Conservation (phyloP, 768 basidiomycete species). For the Gloeophyllum trabeum region DNA sequence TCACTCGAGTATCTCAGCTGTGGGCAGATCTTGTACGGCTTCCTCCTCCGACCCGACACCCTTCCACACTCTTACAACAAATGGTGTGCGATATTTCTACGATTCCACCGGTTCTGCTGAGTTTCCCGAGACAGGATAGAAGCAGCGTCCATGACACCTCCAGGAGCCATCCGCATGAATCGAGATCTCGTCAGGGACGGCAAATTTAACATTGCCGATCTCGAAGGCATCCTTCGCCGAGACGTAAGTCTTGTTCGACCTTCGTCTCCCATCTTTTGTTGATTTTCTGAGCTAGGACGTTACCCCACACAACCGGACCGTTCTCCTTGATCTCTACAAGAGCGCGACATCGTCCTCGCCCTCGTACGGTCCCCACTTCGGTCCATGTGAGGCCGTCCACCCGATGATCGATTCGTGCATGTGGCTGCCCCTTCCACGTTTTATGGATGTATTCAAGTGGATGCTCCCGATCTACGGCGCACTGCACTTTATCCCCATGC, state of each 20-base stretch:
- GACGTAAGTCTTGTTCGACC: conserved; percentile 24
- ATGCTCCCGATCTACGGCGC: conserved; percentile 82
- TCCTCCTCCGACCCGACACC: conserved; percentile 71
- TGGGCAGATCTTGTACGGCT: conserved; percentile 79
- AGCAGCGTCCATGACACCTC: conserved; percentile 66
- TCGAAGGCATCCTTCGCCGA: conserved; percentile 42
- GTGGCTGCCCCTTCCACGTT: conserved; percentile 52
- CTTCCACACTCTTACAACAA: conserved; percentile 64
- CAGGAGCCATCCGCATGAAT: conserved; percentile 51
- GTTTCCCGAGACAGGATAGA: conserved; percentile 22
- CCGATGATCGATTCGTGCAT: conserved; percentile 57
- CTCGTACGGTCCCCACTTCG: conserved; percentile 36
- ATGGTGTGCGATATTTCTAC: conserved; percentile 38
- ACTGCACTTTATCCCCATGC: conserved; percentile 77
- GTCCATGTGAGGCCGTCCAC: conserved; percentile 67
- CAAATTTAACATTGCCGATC: conserved; percentile 37
- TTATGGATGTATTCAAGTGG: conserved; percentile 75
- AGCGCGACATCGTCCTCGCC: conserved; percentile 19
- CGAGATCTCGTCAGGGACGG: conserved; percentile 46
- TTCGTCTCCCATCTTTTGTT: background rate
- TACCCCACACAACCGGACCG: conserved; percentile 35
- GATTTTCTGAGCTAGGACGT: conserved; percentile 29
- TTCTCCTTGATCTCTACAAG: conserved; percentile 33
- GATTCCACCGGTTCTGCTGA: background rate
- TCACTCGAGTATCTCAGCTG: conserved; percentile 32